Evolutionary conservation across 805 yeast genomes (phyloP).

Genomic region (Danielozyma ontarioensis): DNA sequence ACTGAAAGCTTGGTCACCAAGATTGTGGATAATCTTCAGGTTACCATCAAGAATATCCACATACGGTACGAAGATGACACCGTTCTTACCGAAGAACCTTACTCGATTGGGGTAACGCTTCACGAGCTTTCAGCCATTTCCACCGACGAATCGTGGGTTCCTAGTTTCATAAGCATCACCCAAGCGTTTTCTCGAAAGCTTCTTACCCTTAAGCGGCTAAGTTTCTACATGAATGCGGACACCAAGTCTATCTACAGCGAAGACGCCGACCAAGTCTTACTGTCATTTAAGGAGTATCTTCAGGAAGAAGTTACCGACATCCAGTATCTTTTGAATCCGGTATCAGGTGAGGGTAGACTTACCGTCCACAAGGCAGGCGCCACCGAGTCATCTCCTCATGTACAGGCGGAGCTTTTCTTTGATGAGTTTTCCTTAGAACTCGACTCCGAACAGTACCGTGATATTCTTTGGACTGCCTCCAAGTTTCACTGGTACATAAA

Average conservation of each 20-base stretch:
- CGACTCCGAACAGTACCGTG: conserved; percentile 81
- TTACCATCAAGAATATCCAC: conserved; percentile 88
- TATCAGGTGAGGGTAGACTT: conserved; percentile 80
- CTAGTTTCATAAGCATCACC: conserved; percentile 74
- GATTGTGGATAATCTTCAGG: conserved; percentile 86
- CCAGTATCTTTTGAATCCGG: conserved; percentile 75
- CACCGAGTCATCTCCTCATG: conserved; percentile 62
- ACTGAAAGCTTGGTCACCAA: conserved; percentile 84
- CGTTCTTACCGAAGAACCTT: conserved; percentile 67
- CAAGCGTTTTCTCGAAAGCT: conserved; percentile 68
- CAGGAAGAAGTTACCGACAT: conserved; percentile 18
- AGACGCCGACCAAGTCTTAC: conserved; percentile 45
- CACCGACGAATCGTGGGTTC: conserved; percentile 79
- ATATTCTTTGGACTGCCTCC: conserved; percentile 74
- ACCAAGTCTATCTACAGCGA: conserved; percentile 42
- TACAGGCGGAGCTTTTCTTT: conserved; percentile 69
- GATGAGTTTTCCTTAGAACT: conserved; percentile 86
- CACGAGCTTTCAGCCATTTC: conserved; percentile 89
- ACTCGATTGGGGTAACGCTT: conserved; percentile 76
- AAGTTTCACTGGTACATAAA: conserved; percentile 72
- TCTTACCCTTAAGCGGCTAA: conserved; percentile 65
- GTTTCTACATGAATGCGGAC: conserved; percentile 82
- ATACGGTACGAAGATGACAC: conserved; percentile 82
- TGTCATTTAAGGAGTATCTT: conserved; percentile 44
- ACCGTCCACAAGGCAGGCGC: conserved; percentile 77